Conservation (phyloP, 495 filamentous ascomycete genomes). For the Amniculicola lignicola region DNA sequence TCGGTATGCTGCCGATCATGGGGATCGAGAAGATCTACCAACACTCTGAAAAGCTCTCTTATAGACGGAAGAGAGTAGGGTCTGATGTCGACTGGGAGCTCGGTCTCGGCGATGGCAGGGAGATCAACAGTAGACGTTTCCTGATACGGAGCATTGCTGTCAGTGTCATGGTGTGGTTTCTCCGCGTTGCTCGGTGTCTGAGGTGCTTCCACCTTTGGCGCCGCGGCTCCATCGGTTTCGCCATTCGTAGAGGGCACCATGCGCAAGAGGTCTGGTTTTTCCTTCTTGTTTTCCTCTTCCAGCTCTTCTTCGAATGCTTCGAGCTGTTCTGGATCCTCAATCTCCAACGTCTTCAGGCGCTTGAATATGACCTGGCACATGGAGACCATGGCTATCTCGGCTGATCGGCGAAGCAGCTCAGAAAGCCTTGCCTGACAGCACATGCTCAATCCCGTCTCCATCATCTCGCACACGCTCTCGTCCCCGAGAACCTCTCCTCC, state of each 20-base stretch:
- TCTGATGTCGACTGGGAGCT: conserved; percentile 54
- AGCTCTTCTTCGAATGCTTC: conserved; percentile 58
- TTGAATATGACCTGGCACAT: conserved; percentile 99
- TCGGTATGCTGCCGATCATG: conserved; percentile 90
- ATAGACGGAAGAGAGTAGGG: conserved; percentile 95
- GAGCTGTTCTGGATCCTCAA: conserved; percentile 60
- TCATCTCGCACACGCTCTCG: conserved; percentile 98
- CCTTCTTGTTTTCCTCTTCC: conserved; percentile 58
- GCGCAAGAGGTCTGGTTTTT: conserved; percentile 56
- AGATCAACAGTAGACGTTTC: conserved; percentile 39
- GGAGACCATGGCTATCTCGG: conserved; percentile 94
- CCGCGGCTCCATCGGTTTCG: conserved; percentile 51
- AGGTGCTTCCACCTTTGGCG: conserved; percentile 39
- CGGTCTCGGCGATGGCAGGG: conserved; percentile 24
- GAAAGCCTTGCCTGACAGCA: conserved; percentile 91
- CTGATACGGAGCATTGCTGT: conserved; percentile 20
- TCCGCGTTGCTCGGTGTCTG: conserved; percentile 29
- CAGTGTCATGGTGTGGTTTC: conserved; percentile 18
- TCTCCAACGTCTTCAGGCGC: conserved; percentile 80
- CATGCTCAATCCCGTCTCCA: conserved; percentile 97
- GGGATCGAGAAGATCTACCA: conserved; percentile 92
- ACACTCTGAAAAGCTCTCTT: conserved; percentile 84
- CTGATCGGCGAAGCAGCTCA: conserved; percentile 82
- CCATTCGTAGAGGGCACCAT: conserved; percentile 88
- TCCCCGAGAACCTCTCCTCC: conserved; percentile 85